Percentiles rank a stretch among this genome's conserved stretches.
These are phyloP conservation scores for Puccinia hordei DNA, from an alignment of 1,284 basidiomycete genomes.

Conservation along the genomic window DNA sequence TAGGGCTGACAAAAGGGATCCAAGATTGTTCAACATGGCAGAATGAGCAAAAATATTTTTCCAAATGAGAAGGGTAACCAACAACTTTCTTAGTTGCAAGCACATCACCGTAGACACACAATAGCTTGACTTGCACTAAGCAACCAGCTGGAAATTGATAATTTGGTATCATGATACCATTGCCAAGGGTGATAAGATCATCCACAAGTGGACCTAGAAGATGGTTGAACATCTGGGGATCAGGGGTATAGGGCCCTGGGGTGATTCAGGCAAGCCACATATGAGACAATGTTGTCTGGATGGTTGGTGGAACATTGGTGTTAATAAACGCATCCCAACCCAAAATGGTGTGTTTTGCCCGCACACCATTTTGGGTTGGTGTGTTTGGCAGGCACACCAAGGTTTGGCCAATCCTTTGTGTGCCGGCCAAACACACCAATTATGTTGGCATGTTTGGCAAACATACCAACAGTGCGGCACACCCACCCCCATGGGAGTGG, in stretches of 20 bases:
- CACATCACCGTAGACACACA: conserved; percentile 26
- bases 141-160: conserved; percentile 18
- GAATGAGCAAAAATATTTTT: conserved; percentile 26
- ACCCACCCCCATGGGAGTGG: too few species aligned
- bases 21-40: background rate
- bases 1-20: too few species aligned
- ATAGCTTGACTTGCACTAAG: conserved; percentile 16
- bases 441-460: too few species aligned
- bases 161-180: conserved; percentile 11
- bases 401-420: too few species aligned
- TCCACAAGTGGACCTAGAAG: conserved; percentile 26
- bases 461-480: too few species aligned
- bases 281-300: conserved; percentile 13
- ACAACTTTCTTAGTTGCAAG: conserved; percentile 31
- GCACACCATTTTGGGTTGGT: too few species aligned
- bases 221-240: conserved; percentile 22
- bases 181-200: conserved; percentile 17
- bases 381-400: too few species aligned
- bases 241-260: conserved; percentile 24
- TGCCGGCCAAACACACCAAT: too few species aligned
- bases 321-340: too few species aligned
- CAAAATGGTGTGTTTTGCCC: too few species aligned
- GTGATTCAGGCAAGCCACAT: conserved; percentile 20
- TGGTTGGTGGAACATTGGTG: too few species aligned
- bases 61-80: conserved; percentile 23